Percentiles rank a stretch among this genome's conserved stretches.
Conservation (phyloP, 257 asterid species). For the Solanum pennellii region DNA sequence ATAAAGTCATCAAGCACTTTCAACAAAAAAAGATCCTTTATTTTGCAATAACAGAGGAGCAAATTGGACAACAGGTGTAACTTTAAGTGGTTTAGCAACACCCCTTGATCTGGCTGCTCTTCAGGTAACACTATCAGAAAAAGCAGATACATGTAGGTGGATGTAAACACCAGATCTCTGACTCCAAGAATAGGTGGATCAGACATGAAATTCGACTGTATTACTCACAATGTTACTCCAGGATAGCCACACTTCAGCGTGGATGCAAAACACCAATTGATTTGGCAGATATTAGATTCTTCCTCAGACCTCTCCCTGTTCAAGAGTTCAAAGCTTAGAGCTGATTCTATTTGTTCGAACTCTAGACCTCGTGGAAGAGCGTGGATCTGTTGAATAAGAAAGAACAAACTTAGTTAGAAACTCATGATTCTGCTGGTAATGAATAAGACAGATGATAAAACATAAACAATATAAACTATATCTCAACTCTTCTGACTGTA, state of each 20-base stretch:
- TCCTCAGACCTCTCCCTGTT: neutral
- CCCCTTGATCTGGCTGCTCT: neutral
- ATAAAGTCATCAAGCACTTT: neutral
- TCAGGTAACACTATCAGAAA: neutral
- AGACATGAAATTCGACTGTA: neutral
- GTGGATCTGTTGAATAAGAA: neutral
- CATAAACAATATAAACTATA: conserved; percentile 19
- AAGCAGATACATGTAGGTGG: neutral
- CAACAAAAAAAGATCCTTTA: neutral
- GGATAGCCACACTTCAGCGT: neutral
- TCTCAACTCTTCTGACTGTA: conserved; percentile 32
- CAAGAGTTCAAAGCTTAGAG: neutral
- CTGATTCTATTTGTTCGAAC: neutral
- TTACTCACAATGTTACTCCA: neutral
- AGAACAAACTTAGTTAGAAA: conserved; percentile 2
- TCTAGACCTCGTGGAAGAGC: neutral
- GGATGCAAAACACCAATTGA: neutral
- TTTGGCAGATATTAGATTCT: neutral
- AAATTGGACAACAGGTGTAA: neutral
- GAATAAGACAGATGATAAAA: neutral
- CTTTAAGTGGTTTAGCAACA: neutral
- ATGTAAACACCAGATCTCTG: neutral
- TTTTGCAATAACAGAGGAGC: neutral
- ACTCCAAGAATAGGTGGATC: neutral
- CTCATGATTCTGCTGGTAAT: neutral